phyloP scores from a whole-genome alignment of 768 basidiomycete genomes.

The Tulasnella sp. region DNA sequence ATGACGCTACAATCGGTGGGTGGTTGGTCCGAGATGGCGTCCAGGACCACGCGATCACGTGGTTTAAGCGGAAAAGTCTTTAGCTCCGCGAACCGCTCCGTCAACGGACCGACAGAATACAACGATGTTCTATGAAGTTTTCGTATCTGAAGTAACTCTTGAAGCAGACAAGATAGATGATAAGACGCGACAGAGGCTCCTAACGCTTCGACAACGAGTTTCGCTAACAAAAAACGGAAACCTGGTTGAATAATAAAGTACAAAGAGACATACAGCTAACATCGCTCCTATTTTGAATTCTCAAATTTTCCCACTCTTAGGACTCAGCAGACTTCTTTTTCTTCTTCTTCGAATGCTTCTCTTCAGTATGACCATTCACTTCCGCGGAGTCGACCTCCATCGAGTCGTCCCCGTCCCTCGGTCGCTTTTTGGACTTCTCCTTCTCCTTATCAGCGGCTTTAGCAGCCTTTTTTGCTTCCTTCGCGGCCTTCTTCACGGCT shows the following conservation, averaged over 20 bases:
- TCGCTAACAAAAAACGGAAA: not conserved
- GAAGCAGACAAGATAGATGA: too few relatives aligned
- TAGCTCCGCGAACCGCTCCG: too few relatives aligned
- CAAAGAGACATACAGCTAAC: not conserved
- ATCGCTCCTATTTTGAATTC: not conserved
- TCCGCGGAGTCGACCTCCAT: not conserved
- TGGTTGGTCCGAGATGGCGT: not conserved
- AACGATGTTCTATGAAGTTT: too few relatives aligned
- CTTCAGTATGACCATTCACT: conserved; percentile 7
- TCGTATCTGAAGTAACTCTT: too few relatives aligned
- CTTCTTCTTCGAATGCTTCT: conserved; percentile 10
- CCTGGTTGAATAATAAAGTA: not conserved
- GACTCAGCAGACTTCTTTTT: conserved; percentile 20
- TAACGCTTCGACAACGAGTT: not conserved
- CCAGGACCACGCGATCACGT: not conserved
- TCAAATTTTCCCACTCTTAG: not conserved
- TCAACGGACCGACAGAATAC: too few relatives aligned
- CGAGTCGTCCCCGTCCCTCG: conserved; percentile 28
- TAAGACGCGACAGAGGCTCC: too few relatives aligned
- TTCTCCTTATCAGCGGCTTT: not conserved
- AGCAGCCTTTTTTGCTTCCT: conserved; percentile 1
- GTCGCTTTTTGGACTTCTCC: not conserved
- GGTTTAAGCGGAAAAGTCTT: not conserved
- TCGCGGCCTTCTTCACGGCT: conserved; percentile 54
- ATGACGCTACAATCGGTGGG: not conserved